Evolutionary conservation across 371 early-diverging fungal genomes (phyloP).

Genomic region (Mortierella sp.): DNA sequence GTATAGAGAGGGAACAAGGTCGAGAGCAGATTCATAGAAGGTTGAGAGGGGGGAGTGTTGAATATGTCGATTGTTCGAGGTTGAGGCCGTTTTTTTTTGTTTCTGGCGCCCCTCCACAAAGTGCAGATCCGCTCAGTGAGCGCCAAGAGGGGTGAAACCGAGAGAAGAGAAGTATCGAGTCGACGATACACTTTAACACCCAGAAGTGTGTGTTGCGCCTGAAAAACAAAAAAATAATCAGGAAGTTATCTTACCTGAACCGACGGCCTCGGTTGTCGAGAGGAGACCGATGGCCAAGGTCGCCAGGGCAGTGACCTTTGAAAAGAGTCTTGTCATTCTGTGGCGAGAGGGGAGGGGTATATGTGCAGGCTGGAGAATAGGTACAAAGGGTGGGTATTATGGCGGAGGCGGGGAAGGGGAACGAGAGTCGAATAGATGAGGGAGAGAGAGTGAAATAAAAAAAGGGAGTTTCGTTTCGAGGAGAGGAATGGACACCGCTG

Average conservation of each 20-base stretch:
- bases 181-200: no score
- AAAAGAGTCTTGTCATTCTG: conserved; percentile 13
- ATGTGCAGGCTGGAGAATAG: background rate
- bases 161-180: no score
- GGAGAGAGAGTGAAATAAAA: background rate
- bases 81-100: no score
- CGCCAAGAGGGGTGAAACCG: no score
- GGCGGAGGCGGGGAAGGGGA: background rate
- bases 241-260: conserved; percentile 9
- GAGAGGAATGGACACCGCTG: conserved; percentile 16
- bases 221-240: background rate
- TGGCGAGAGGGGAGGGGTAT: background rate
- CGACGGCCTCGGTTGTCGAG: background rate
- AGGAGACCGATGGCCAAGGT: conserved; percentile 16
- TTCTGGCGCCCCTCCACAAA: no score
- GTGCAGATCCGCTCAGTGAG: no score
- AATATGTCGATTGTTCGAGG: no score
- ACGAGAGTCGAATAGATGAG: conserved; percentile 4
- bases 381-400: background rate
- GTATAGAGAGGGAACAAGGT: no score
- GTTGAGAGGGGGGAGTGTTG: background rate
- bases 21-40: no score
- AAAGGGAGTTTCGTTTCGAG: conserved; percentile 2
- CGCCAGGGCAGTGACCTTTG: conserved; percentile 17
- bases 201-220: no score